phyloP scores from a whole-genome alignment of 768 basidiomycete genomes.

The Trametes villosa region DNA sequence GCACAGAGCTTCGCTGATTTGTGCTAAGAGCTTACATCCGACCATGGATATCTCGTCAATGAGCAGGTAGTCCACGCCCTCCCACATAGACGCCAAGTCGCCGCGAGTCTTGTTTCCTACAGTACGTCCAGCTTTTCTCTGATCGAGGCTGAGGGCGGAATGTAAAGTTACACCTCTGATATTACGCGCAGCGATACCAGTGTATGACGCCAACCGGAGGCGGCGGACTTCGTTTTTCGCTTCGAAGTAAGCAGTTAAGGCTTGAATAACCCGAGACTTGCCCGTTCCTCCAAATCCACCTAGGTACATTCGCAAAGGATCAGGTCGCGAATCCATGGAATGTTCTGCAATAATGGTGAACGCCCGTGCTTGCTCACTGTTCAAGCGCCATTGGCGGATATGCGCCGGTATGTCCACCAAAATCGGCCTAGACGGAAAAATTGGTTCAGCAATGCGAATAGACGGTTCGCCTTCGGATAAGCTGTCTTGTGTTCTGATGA shows the following conservation, averaged over 20 bases:
- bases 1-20: not conserved
- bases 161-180: not conserved
- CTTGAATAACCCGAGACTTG: constrained; percentile 18
- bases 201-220: not conserved
- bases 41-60: not conserved
- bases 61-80: not conserved
- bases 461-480: too few species aligned
- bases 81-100: not conserved
- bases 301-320: constrained; percentile 4
- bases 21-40: not conserved
- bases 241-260: constrained; percentile 10
- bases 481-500: too few species aligned
- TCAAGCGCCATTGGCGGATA: not conserved
- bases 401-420: not conserved
- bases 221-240: not conserved
- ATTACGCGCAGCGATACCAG: not conserved
- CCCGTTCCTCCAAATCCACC: constrained; percentile 3
- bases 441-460: not conserved
- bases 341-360: constrained; percentile 8
- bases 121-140: not conserved
- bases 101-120: not conserved
- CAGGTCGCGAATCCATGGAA: not conserved
- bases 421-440: not conserved
- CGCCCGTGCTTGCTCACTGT: constrained; percentile 7
- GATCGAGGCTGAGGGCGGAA: not conserved